A percentile compares a stretch with the other conserved stretches of the same genome.
Evolutionary conservation across 805 yeast species (phyloP).

Genomic region (Metschnikowia picachoensis): DNA sequence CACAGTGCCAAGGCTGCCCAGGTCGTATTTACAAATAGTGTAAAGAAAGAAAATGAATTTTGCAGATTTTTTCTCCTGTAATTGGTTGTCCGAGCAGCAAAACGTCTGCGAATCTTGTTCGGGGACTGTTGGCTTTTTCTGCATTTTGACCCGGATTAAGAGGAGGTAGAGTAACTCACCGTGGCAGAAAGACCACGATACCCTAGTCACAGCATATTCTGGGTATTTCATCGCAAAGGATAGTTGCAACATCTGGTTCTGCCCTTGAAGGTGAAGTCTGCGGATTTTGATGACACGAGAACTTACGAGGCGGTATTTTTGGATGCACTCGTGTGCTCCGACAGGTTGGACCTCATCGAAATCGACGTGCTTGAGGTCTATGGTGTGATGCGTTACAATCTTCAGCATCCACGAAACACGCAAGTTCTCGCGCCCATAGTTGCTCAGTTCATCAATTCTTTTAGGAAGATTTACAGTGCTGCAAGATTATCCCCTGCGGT

Average conservation of each 20-base stretch:
- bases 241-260: conserved; percentile 29
- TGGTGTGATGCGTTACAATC: conserved; percentile 7
- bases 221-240: conserved; percentile 25
- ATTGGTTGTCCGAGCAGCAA: conserved; percentile 39
- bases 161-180: conserved; percentile 8
- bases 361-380: conserved; percentile 5
- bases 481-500: conserved; percentile 9
- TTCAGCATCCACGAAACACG: conserved; percentile 17
- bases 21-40: no score
- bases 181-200: neutral
- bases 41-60: no score
- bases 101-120: conserved; percentile 13
- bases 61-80: no score
- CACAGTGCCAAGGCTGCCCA: no score
- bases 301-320: conserved; percentile 24
- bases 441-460: conserved; percentile 7
- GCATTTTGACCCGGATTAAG: conserved; percentile 12
- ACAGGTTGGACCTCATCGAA: conserved; percentile 13
- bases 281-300: neutral
- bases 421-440: conserved; percentile 7
- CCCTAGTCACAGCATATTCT: conserved; percentile 20
- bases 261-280: conserved; percentile 3
- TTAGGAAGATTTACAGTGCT: neutral
- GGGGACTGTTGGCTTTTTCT: conserved; percentile 14
- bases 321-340: conserved; percentile 20